Evolutionary conservation across 495 filamentous ascomycete species (phyloP).

Genomic region (Talaromyces ruber): DNA sequence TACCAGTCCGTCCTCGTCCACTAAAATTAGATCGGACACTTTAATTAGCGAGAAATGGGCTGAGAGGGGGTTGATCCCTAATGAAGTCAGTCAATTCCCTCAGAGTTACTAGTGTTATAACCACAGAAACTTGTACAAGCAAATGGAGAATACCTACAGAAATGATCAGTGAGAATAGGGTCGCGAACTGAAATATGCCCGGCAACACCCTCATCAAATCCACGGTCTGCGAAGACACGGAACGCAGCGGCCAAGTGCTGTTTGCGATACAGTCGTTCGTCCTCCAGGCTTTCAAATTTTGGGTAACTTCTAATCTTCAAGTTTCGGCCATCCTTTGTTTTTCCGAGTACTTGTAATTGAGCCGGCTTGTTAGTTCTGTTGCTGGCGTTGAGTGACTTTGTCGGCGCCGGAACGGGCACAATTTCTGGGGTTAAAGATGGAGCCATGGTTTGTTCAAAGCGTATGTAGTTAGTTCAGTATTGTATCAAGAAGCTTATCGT

Average conservation of each 20-base stretch:
- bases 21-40: not conserved
- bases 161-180: not conserved
- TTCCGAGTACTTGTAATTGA: not conserved
- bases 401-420: no score
- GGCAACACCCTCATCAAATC: not conserved
- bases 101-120: not conserved
- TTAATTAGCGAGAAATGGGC: not conserved
- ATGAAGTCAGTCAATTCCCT: not conserved
- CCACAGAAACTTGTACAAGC: not conserved
- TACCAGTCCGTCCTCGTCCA: not conserved
- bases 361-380: not conserved
- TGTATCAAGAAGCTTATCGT: no score
- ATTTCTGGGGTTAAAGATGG: no score
- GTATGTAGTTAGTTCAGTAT: no score
- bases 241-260: no score
- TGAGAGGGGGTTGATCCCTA: not conserved
- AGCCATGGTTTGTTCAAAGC: no score
- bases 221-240: not conserved
- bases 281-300: not conserved
- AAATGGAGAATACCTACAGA: not conserved
- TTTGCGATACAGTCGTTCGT: not conserved
- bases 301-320: not conserved
- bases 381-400: not conserved
- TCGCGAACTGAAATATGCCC: not conserved
- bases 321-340: not conserved